A percentile compares a stretch with the other conserved stretches of the same genome.
phyloP scores from a whole-genome alignment of 2,329 filamentous ascomycete species.

The Ophiostoma sp. region DNA sequence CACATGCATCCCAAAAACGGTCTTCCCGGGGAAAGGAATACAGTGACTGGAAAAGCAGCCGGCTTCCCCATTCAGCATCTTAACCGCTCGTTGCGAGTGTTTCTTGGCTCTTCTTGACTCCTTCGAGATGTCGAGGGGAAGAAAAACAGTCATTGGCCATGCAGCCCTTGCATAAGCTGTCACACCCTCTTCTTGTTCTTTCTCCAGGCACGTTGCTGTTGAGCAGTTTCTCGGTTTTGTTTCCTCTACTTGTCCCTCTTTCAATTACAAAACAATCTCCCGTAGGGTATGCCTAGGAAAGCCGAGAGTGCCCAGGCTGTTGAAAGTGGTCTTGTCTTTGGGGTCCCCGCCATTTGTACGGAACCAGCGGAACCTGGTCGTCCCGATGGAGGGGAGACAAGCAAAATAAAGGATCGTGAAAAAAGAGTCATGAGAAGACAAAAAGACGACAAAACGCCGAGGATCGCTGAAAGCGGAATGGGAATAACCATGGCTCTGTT shows the following conservation, averaged over 20 bases:
- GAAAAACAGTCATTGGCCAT: background rate
- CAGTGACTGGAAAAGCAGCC: background rate
- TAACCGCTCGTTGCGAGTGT: constrained; percentile 8
- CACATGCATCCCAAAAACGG: background rate
- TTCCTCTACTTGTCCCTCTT: too few relatives aligned
- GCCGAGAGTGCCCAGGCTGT: background rate
- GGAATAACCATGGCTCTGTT: background rate
- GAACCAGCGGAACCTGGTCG: constrained; percentile 8
- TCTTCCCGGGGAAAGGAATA: background rate
- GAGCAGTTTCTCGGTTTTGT: background rate
- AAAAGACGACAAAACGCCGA: background rate
- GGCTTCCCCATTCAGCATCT: constrained; percentile 5
- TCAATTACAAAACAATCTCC: background rate
- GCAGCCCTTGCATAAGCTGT: background rate
- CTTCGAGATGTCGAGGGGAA: background rate
- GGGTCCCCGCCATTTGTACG: background rate
- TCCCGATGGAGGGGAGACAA: background rate
- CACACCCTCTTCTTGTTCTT: background rate
- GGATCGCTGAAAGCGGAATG: background rate
- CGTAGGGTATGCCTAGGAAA: background rate
- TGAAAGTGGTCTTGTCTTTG: background rate
- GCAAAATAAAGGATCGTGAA: background rate
- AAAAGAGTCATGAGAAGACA: background rate
- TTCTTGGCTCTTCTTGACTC: background rate
- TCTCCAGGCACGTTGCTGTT: background rate